A percentile compares a stretch with the other conserved stretches of the same genome.
Evolutionary conservation across 1,284 basidiomycete species (phyloP).

Genomic region (Trichosporon faecale): DNA sequence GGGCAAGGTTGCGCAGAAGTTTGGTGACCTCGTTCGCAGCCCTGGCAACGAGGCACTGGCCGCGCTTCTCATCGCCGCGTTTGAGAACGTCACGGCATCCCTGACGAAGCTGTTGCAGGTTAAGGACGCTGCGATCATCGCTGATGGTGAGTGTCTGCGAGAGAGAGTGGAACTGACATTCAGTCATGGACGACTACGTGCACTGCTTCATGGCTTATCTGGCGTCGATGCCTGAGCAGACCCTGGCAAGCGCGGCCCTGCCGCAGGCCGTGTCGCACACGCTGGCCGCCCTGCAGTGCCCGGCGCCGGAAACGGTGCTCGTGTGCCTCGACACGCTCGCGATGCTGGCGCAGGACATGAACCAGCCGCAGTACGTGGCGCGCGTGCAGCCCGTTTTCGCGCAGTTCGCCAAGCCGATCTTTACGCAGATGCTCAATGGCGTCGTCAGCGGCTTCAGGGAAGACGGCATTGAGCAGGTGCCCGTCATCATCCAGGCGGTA

Average conservation of each 20-base stretch:
- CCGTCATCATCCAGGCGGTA: slow-evolving; percentile 72
- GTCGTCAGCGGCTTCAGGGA: slow-evolving; percentile 84
- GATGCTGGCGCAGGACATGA: slow-evolving; percentile 64
- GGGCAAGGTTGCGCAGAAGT: slow-evolving; percentile 73
- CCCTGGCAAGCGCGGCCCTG: slow-evolving; percentile 73
- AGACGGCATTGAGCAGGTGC: slow-evolving; percentile 70
- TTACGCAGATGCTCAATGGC: slow-evolving; percentile 70
- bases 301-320: slow-evolving; percentile 75
- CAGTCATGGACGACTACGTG: slow-evolving; percentile 93
- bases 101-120: slow-evolving; percentile 65
- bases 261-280: slow-evolving; percentile 69
- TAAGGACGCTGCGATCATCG: slow-evolving; percentile 67
- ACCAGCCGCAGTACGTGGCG: slow-evolving; percentile 53
- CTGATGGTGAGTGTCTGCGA: slow-evolving; percentile 65
- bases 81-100: slow-evolving; percentile 70
- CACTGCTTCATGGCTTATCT: slow-evolving; percentile 73
- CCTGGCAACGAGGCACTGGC: slow-evolving; percentile 54
- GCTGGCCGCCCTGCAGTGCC: slow-evolving; percentile 71
- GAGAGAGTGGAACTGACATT: slow-evolving; percentile 16
- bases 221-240: slow-evolving; percentile 64
- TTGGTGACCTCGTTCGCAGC: slow-evolving; percentile 58
- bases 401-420: slow-evolving; percentile 70
- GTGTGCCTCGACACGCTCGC: slow-evolving; percentile 77
- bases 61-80: slow-evolving; percentile 61
- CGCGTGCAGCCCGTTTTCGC: slow-evolving; percentile 62